phyloP scores from a whole-genome alignment of 306 rosid species.

The Acacia melanoxylon region DNA sequence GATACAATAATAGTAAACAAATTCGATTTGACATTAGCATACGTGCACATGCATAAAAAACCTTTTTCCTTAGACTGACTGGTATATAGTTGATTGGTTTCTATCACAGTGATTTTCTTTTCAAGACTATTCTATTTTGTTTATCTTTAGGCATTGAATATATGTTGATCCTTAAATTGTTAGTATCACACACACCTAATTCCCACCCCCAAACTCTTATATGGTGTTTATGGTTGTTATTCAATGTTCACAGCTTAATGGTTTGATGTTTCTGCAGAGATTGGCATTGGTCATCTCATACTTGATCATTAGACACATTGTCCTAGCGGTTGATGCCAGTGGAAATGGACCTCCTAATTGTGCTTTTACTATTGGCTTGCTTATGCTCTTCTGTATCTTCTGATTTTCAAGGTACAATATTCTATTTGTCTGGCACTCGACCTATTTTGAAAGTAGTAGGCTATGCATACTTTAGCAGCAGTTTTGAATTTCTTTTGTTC shows the following conservation, averaged over 20 bases:
- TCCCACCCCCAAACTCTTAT: not conserved
- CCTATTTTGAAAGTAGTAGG: slow-evolving; percentile 4
- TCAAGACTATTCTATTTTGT: not conserved
- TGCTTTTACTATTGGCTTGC: slow-evolving; percentile 54
- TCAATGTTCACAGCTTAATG: slow-evolving; percentile 24
- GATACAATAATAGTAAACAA: not conserved
- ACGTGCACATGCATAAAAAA: not conserved
- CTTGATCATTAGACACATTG: slow-evolving; percentile 36
- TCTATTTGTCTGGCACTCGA: not conserved
- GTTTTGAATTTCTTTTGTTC: not conserved
- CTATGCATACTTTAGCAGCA: slow-evolving; percentile 7
- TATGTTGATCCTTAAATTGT: not conserved
- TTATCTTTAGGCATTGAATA: slow-evolving; percentile 22
- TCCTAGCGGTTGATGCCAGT: slow-evolving; percentile 37
- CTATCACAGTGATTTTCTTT: not conserved
- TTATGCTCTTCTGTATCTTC: slow-evolving; percentile 57
- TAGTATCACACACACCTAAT: not conserved
- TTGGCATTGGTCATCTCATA: slow-evolving; percentile 29
- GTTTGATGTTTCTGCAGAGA: slow-evolving; percentile 47
- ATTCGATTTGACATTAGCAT: not conserved
- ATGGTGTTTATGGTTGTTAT: slow-evolving; percentile 12
- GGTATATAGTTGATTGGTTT: not conserved
- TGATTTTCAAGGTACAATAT: slow-evolving; percentile 73
- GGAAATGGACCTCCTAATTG: slow-evolving; percentile 60
- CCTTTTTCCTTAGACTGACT: not conserved